Evolutionary conservation across 768 basidiomycete genomes (phyloP).

Genomic region (Boletellus sp.): DNA sequence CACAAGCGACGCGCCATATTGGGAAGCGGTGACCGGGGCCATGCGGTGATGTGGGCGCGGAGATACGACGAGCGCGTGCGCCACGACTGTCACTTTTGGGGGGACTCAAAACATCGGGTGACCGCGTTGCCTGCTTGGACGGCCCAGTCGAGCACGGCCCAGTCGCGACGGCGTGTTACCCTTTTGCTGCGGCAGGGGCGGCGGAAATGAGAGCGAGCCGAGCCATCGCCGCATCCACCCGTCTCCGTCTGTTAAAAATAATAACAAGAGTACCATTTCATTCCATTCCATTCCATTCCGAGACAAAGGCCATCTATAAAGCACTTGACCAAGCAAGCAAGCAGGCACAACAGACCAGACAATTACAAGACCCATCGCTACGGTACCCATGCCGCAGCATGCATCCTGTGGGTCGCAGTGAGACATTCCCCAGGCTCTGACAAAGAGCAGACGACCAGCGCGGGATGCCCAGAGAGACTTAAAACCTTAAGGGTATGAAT

Average conservation of each 20-base stretch:
- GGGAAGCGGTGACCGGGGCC: conserved; percentile 31
- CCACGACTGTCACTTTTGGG: background rate
- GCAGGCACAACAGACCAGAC: conserved; percentile 15
- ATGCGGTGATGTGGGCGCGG: conserved; percentile 8
- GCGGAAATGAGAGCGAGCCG: conserved; percentile 12
- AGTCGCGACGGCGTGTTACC: conserved; percentile 12
- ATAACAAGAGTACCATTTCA: background rate
- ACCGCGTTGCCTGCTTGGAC: conserved; percentile 3
- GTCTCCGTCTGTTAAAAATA: background rate
- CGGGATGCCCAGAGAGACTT: background rate
- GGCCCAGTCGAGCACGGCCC: background rate
- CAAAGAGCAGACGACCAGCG: conserved; percentile 25
- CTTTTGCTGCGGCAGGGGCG: conserved; percentile 11
- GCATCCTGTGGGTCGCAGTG: conserved; percentile 6
- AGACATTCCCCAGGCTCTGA: conserved; percentile 23
- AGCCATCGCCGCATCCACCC: conserved; percentile 6
- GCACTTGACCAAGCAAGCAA: conserved; percentile 38
- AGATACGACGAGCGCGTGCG: background rate
- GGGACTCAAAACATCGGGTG: background rate
- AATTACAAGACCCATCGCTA: conserved; percentile 28
- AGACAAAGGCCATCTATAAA: conserved; percentile 19
- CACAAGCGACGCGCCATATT: conserved; percentile 28
- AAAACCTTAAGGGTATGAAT: conserved; percentile 22
- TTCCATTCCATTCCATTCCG: conserved; percentile 13
- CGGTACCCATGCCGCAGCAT: conserved; percentile 24